phyloP scores from a whole-genome alignment of 495 filamentous ascomycete species.

The Aspergillus ostianus region DNA sequence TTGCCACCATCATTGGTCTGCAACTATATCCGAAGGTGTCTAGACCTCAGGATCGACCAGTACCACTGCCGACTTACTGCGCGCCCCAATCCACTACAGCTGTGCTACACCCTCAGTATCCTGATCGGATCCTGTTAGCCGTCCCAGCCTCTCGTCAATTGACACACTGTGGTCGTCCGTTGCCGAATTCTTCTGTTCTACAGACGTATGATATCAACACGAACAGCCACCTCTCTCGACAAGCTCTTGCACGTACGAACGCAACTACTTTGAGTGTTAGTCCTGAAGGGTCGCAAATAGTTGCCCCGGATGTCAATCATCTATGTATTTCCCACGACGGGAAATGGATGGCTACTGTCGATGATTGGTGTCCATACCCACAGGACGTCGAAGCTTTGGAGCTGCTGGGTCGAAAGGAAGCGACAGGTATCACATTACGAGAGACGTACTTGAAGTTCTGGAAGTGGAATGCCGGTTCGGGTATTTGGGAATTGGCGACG shows the following conservation, averaged over 20 bases:
- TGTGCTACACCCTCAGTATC: conserved; percentile 54
- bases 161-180: conserved; percentile 27
- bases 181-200: conserved; percentile 52
- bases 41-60: conserved; percentile 10
- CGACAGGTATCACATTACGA: conserved; percentile 45
- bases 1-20: conserved; percentile 76
- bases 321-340: conserved; percentile 75
- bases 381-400: conserved; percentile 57
- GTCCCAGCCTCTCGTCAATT: conserved; percentile 51
- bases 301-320: conserved; percentile 70
- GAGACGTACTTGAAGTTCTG: conserved; percentile 92
- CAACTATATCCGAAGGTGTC: conserved; percentile 50
- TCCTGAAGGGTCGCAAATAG: conserved; percentile 63
- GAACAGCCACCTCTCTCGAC: conserved; percentile 70
- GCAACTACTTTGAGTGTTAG: conserved; percentile 74
- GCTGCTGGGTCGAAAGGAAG: conserved; percentile 36
- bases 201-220: conserved; percentile 83
- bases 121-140: conserved; percentile 59
- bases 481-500: conserved; percentile 70
- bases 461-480: conserved; percentile 64
- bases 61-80: neutral
- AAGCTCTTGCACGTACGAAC: conserved; percentile 86
- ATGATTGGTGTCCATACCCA: conserved; percentile 77
- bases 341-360: conserved; percentile 86
- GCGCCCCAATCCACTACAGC: conserved; percentile 24